These are phyloP conservation scores for Aspergillus ochraceoroseus DNA, from an alignment of 2,329 filamentous ascomycete species.

Conservation along the genomic window DNA sequence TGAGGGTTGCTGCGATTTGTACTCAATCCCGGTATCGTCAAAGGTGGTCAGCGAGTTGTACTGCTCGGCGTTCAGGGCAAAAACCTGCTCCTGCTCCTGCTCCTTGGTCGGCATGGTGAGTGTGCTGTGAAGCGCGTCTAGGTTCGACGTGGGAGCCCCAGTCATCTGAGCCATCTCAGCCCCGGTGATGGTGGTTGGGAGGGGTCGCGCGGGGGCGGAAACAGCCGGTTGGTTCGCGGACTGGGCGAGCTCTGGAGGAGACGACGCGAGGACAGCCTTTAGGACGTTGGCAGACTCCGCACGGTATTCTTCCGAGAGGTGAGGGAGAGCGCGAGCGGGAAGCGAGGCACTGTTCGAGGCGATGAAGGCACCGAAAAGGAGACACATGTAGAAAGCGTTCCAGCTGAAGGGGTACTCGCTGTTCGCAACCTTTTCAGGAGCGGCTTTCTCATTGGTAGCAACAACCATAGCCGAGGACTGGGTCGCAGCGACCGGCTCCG, in stretches of 20 bases:
- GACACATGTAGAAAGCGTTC: slow-evolving; percentile 82
- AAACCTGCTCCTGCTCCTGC: slow-evolving; percentile 82
- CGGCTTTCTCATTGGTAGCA: slow-evolving; percentile 40
- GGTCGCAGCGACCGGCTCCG: slow-evolving; percentile 34
- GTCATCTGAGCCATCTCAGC: slow-evolving; percentile 41
- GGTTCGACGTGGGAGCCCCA: slow-evolving; percentile 37
- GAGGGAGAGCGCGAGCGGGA: slow-evolving; percentile 52
- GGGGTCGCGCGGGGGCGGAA: slow-evolving; percentile 23
- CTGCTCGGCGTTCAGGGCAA: slow-evolving; percentile 77
- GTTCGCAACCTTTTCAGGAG: slow-evolving; percentile 43
- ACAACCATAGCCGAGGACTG: slow-evolving; percentile 34
- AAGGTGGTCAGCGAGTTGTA: slow-evolving; percentile 80
- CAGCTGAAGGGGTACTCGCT: slow-evolving; percentile 64
- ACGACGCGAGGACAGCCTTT: slow-evolving; percentile 44
- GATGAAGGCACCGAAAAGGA: slow-evolving; percentile 93
- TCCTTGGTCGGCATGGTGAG: slow-evolving; percentile 73
- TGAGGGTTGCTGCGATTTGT: slow-evolving; percentile 40
- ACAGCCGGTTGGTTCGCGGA: slow-evolving; percentile 44
- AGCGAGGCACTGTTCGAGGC: slow-evolving; percentile 73
- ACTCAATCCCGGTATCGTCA: slow-evolving; percentile 46
- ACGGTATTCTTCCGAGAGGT: slow-evolving; percentile 46
- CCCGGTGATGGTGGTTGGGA: slow-evolving; percentile 35
- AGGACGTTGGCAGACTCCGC: slow-evolving; percentile 47
- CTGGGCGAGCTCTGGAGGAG: slow-evolving; percentile 47
- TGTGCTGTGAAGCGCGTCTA: slow-evolving; percentile 62